A percentile compares a stretch with the other conserved stretches of the same genome.
These are phyloP conservation scores for Coelastrella sp. DNA, from an alignment of 139 green algal species.

Conservation along the genomic window DNA sequence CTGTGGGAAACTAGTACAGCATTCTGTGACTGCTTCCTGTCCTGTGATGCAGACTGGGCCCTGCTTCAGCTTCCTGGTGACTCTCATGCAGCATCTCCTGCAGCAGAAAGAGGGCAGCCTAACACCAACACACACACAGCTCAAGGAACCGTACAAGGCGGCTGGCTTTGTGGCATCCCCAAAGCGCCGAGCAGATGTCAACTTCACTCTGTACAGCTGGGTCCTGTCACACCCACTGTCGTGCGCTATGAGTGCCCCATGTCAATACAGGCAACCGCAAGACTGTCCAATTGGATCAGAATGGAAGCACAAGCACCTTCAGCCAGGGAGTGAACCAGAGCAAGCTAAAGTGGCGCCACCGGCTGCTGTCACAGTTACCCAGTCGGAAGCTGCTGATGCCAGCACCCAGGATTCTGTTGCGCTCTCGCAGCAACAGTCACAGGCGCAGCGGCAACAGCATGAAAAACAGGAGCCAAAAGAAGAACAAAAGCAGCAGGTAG, in stretches of 20 bases:
- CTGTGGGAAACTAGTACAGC: no score
- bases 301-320: conserved; percentile 29
- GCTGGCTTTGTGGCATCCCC: conserved; percentile 54
- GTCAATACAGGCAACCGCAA: neutral
- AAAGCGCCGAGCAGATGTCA: conserved; percentile 59
- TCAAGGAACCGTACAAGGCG: conserved; percentile 30
- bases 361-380: neutral
- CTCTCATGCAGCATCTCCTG: conserved; percentile 44
- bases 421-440: neutral
- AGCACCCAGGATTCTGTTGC: neutral
- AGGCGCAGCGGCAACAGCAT: conserved; percentile 11
- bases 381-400: neutral
- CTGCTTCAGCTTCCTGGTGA: conserved; percentile 35
- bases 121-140: conserved; percentile 33
- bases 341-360: neutral
- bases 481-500: neutral
- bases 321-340: neutral
- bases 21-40: neutral
- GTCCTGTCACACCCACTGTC: conserved; percentile 64
- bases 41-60: neutral
- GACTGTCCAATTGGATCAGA: conserved; percentile 18
- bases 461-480: neutral
- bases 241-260: conserved; percentile 62
- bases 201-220: conserved; percentile 70
- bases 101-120: conserved; percentile 27